phyloP scores from a whole-genome alignment of 1,284 basidiomycete genomes.

The Rhodotorula glutinis region DNA sequence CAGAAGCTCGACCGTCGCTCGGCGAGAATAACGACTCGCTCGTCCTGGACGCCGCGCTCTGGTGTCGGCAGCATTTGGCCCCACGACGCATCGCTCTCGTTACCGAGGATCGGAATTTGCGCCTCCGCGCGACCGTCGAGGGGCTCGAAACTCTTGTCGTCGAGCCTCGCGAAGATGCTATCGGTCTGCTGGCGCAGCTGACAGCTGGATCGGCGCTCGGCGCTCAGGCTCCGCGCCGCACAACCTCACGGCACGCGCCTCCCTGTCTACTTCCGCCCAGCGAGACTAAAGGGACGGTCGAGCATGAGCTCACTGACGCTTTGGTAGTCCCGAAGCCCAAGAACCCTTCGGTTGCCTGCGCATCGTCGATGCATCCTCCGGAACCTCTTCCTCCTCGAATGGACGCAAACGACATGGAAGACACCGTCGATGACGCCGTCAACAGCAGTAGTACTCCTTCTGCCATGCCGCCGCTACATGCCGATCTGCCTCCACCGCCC shows the following conservation, averaged over 20 bases:
- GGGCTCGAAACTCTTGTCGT: constrained; percentile 11
- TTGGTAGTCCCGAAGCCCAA: too few relatives aligned
- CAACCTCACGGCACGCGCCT: too few relatives aligned
- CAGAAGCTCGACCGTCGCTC: not conserved
- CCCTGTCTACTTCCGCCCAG: too few relatives aligned
- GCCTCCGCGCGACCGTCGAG: constrained; percentile 27
- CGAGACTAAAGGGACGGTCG: too few relatives aligned
- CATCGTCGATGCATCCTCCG: too few relatives aligned
- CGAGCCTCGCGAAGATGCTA: not conserved
- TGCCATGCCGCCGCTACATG: not conserved
- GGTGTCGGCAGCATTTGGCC: not conserved
- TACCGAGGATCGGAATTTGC: constrained; percentile 34
- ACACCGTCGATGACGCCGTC: too few relatives aligned
- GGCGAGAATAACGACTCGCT: constrained; percentile 32
- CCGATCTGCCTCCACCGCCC: constrained; percentile 3
- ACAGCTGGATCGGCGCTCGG: not conserved
- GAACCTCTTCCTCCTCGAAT: too few relatives aligned
- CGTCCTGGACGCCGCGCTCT: constrained; percentile 34
- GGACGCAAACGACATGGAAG: too few relatives aligned
- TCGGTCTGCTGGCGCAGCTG: constrained; percentile 10
- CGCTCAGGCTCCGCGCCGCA: too few relatives aligned
- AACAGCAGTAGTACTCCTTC: not conserved
- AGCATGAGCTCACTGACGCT: too few relatives aligned
- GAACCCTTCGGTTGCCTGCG: too few relatives aligned
- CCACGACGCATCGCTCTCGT: constrained; percentile 20